Conservation (phyloP, 164 flowering plant species). For the Vitis rotundifolia region DNA sequence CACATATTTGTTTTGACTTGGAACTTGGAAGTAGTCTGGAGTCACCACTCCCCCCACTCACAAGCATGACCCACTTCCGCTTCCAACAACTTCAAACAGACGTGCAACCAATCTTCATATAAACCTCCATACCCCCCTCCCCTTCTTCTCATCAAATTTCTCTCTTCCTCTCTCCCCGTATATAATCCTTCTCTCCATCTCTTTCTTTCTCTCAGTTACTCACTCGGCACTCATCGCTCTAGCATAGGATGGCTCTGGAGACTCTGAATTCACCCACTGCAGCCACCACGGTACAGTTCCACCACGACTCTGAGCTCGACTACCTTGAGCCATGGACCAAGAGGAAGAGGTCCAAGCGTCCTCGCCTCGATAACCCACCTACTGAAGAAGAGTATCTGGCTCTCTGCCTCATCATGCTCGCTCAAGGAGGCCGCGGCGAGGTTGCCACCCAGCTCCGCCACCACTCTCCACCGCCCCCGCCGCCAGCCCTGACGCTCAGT, state of each 20-base stretch:
- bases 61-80: no score
- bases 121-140: background rate
- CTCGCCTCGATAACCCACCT: slow-evolving; percentile 22
- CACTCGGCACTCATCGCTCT: background rate
- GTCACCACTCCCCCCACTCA: no score
- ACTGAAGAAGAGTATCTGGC: slow-evolving; percentile 69
- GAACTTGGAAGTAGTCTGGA: no score
- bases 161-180: no score
- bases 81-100: background rate
- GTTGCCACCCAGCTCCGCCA: background rate
- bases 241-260: background rate
- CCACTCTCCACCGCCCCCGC: slow-evolving; percentile 9
- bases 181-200: background rate
- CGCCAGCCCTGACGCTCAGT: slow-evolving; percentile 13
- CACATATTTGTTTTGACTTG: no score
- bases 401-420: slow-evolving; percentile 65
- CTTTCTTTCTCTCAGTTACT: background rate
- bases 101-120: background rate
- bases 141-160: background rate
- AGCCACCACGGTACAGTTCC: background rate
- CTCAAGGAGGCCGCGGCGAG: slow-evolving; percentile 30
- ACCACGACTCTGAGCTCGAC: background rate
- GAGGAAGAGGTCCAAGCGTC: slow-evolving; percentile 58
- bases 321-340: slow-evolving; percentile 46
- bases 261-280: background rate